A percentile compares a stretch with the other conserved stretches of the same genome.
Conservation (phyloP, 1,139 yeast species). For the Hyphopichia pseudoburtonii region DNA sequence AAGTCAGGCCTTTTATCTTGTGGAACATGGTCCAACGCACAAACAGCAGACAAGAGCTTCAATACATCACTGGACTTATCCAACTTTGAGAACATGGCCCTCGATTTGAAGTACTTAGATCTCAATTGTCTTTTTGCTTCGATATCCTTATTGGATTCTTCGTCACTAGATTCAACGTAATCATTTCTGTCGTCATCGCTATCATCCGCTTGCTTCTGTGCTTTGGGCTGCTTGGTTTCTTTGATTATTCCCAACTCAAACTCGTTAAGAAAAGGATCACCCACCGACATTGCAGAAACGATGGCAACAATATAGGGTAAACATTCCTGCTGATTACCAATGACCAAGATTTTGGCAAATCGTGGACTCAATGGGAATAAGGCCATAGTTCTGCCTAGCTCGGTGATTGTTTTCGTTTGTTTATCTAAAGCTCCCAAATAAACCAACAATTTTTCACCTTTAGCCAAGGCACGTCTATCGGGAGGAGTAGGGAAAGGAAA, state of each 20-base stretch:
- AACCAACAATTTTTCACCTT: slow-evolving; percentile 68
- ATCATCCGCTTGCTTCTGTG: slow-evolving; percentile 17
- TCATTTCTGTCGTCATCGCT: slow-evolving; percentile 22
- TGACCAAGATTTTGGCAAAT: slow-evolving; percentile 82
- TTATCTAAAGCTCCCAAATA: slow-evolving; percentile 77
- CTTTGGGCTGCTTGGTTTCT: slow-evolving; percentile 10
- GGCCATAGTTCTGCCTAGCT: slow-evolving; percentile 82
- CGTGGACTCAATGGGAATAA: slow-evolving; percentile 92
- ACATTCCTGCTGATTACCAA: slow-evolving; percentile 86
- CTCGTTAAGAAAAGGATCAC: slow-evolving; percentile 82
- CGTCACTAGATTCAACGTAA: slow-evolving; percentile 33
- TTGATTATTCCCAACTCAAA: slow-evolving; percentile 61
- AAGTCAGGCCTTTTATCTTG: slow-evolving; percentile 45
- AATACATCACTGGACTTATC: slow-evolving; percentile 78
- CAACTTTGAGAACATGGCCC: slow-evolving; percentile 60
- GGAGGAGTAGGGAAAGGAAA: slow-evolving; percentile 99
- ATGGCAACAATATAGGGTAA: slow-evolving; percentile 84
- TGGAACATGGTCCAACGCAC: slow-evolving; percentile 83
- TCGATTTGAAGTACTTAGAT: slow-evolving; percentile 53
- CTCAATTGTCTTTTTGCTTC: slow-evolving; percentile 46
- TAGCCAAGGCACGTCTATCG: slow-evolving; percentile 54
- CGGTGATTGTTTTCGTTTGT: slow-evolving; percentile 55
- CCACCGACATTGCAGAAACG: slow-evolving; percentile 91
- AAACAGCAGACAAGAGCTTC: slow-evolving; percentile 74
- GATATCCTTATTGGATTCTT: slow-evolving; percentile 27